These are phyloP conservation scores for Fusarium heterosporum DNA, from an alignment of 2,329 filamentous ascomycete genomes.

Conservation along the genomic window DNA sequence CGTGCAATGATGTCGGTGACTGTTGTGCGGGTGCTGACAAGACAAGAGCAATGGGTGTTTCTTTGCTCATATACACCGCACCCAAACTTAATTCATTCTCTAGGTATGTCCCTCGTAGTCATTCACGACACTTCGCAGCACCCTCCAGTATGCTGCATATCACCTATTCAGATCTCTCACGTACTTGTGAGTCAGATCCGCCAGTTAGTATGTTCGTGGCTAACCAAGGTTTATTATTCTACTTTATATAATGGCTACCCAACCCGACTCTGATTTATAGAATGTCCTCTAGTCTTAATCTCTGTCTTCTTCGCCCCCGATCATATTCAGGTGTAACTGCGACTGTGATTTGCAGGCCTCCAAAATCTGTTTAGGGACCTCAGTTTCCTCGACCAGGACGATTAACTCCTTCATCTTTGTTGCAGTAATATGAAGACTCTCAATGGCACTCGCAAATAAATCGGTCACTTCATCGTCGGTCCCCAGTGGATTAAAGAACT, in stretches of 20 bases:
- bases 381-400: conserved; percentile 51
- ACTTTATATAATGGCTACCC: background rate
- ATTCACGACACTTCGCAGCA: background rate
- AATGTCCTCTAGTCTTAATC: background rate
- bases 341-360: conserved; percentile 52
- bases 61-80: background rate
- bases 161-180: background rate
- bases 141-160: too few relatives aligned
- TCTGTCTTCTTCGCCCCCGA: conserved; percentile 40
- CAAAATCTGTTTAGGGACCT: conserved; percentile 51
- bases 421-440: conserved; percentile 54
- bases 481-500: conserved; percentile 60
- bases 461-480: conserved; percentile 62
- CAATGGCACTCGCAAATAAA: conserved; percentile 56
- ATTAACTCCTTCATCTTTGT: conserved; percentile 54
- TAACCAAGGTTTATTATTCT: background rate
- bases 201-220: background rate
- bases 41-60: too few relatives aligned
- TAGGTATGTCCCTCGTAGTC: background rate
- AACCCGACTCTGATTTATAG: background rate
- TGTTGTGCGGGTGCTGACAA: too few relatives aligned
- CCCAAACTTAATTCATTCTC: background rate
- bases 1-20: too few relatives aligned
- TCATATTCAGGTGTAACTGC: conserved; percentile 51
- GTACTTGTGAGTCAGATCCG: background rate